Evolutionary conservation across 306 rosid species (phyloP), one percentile per base, ranked within the genome.

Genomic region (Rubus parviflorus): DNA sequence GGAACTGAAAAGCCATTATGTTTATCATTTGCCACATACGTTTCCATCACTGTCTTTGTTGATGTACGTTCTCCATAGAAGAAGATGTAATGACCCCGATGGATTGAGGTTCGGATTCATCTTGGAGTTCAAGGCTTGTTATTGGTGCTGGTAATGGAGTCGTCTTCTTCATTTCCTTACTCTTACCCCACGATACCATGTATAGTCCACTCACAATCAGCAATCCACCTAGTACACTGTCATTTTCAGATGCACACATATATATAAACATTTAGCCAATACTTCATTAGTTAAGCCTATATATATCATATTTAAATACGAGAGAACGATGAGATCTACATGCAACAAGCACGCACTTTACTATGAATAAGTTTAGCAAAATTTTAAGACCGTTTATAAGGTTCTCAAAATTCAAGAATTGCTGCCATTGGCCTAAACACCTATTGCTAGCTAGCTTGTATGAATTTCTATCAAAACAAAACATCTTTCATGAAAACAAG

Each of bases 121-220:
- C 68, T 62, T 35, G 65, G 40, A 4, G 5, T 5, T 60, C 38
- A 3, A 25, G 68, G 43, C 43, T 6, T 14, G 45, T 7, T 7
- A 30, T 30, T 1, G 68, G 2, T 4, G 42, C 45, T 1, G 45
- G 42, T 62, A 37, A 35, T 62, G 68, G 68, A 35, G 20, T 6
- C 38, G 2, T 15, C 45, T 7, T 38, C 51, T 38, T 40, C 23
- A 56, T 22, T 14, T 51, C 72, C 71, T 48, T 20, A 0, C 41
- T 75, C 42, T 64, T 75, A 30, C 63, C 72, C 64, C 79, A 75
- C 62, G 48, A 30, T 5, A 64, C 72, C 48, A 19, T 25, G 58
- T 66, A 68, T 17, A 77, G 17, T 35, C 41, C 74, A 54, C 51
- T 22, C 68, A 63, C 62, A 35, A 72, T 63, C n/a, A 76, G 8